phyloP scores from a whole-genome alignment of 2,329 filamentous ascomycete genomes.

The Claviceps fusiformis region DNA sequence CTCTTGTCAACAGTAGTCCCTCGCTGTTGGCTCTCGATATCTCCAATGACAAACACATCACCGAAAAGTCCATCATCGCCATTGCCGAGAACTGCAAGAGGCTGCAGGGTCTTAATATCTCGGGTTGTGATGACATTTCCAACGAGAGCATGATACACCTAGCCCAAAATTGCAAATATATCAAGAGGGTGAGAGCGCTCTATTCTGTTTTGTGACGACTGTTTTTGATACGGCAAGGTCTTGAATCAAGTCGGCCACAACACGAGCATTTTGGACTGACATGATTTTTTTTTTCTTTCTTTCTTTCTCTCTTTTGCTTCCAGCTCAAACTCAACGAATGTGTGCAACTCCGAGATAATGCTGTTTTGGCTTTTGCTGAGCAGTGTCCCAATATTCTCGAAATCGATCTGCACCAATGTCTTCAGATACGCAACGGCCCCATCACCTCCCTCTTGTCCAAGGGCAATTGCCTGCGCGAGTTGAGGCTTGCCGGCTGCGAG shows the following conservation, averaged over 20 bases:
- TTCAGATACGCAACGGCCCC: conserved; percentile 66
- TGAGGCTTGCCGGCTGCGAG: conserved; percentile 74
- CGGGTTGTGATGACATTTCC: conserved; percentile 69
- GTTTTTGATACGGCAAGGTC: neutral
- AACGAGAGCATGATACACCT: conserved; percentile 74
- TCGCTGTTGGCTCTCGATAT: conserved; percentile 84
- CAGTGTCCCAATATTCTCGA: conserved; percentile 90
- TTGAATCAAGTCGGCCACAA: neutral
- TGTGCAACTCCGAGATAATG: conserved; percentile 65
- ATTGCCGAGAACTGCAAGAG: conserved; percentile 72
- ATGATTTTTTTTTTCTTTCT: no score
- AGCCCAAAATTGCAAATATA: conserved; percentile 67
- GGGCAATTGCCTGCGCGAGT: conserved; percentile 73
- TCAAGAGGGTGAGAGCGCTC: conserved; percentile 59
- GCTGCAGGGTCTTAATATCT: conserved; percentile 87
- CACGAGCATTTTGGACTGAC: neutral
- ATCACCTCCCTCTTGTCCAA: conserved; percentile 68
- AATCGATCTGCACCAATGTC: conserved; percentile 85
- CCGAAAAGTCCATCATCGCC: conserved; percentile 62
- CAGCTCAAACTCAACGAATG: conserved; percentile 93
- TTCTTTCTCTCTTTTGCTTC: no score
- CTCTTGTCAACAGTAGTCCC: conserved; percentile 64
- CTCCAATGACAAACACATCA: conserved; percentile 71
- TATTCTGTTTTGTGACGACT: no score
- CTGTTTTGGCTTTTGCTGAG: conserved; percentile 72